A percentile compares a stretch with the other conserved stretches of the same genome.
phyloP scores from a whole-genome alignment of 2,329 filamentous ascomycete species.

The Aureobasidium lini region DNA sequence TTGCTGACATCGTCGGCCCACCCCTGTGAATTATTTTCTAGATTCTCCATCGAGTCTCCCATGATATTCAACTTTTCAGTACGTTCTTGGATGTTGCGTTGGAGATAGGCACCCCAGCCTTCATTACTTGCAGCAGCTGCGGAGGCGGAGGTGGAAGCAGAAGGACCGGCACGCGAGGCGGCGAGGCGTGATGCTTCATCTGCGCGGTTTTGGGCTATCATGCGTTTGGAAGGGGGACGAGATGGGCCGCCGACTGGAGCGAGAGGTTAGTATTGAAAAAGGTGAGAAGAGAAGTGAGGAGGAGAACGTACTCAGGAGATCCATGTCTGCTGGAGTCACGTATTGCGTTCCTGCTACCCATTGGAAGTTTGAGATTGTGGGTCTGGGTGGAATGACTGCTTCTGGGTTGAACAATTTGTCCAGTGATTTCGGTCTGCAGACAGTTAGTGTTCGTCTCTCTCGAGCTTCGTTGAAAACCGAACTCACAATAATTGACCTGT shows the following conservation, averaged over 20 bases:
- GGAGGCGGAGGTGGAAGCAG: slow-evolving; percentile 27
- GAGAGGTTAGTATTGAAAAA: neutral
- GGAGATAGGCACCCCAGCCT: slow-evolving; percentile 69
- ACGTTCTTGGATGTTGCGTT: slow-evolving; percentile 78
- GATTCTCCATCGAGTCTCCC: slow-evolving; percentile 74
- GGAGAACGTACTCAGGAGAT: slow-evolving; percentile 54
- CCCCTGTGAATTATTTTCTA: slow-evolving; percentile 71
- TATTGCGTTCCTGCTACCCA: slow-evolving; percentile 96
- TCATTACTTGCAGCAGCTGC: slow-evolving; percentile 43
- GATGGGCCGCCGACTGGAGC: slow-evolving; percentile 65
- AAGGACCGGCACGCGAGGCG: slow-evolving; percentile 19
- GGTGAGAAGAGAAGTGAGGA: slow-evolving; percentile 27
- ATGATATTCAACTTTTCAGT: slow-evolving; percentile 80
- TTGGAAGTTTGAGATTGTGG: slow-evolving; percentile 89
- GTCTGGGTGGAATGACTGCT: slow-evolving; percentile 65
- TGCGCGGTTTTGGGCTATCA: slow-evolving; percentile 69
- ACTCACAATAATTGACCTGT: slow-evolving; percentile 51
- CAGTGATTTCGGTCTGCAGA: slow-evolving; percentile 32
- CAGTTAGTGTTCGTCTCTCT: slow-evolving; percentile 16
- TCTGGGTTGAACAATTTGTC: slow-evolving; percentile 76
- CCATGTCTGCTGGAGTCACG: slow-evolving; percentile 77
- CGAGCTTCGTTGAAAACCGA: slow-evolving; percentile 35
- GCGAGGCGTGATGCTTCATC: slow-evolving; percentile 53
- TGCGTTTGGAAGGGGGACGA: slow-evolving; percentile 79
- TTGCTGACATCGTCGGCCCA: slow-evolving; percentile 88